Base-by-base conservation (phyloP, 805 yeast genomes). In the Kregervanrija pseudodelftensis region DNA sequence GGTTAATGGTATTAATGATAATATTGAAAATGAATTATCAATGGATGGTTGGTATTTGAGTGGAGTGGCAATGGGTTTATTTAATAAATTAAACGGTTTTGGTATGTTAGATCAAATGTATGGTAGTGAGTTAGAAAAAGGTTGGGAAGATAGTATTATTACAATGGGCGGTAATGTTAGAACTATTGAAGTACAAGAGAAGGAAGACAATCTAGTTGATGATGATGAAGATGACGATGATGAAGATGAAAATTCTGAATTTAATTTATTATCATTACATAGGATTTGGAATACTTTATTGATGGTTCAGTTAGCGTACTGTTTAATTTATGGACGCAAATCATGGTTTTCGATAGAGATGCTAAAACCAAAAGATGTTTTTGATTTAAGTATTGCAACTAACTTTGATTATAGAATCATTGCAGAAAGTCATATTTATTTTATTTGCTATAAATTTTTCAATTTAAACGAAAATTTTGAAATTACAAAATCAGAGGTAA, bases 401-500 rank as follows among this genome's bases (percentile, higher is more conserved):
- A 82, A 83, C 55, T 85, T 85, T 58, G 95, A 85, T 57, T 87
- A 85, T n/a, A 64, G 93, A 47, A 82, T 85, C 78, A 81, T 84
- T 8, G 81, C 88, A 36, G 95, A 85, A 60, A 77, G 83, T 41
- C 74, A 80, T 14, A 68, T 83, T 10, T 77, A 81, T 43, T 59
- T 76, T 13, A 69, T 78, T 11, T 68, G 80, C 0, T 82, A 82
- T 61, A 74, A 75, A 45, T 82, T 69, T 58, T 64, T 80, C 15
- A 82, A 80, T 46, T 58, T 61, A 11, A 49, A 49, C n/a, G 54
- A 49, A 16, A 41, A 40, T 12, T 37, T 48, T 9, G 50, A 47
- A 0, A 15, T 39, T 5, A 47, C 53, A 28, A 37, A 51, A 11
- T 8, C 65, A 4, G 85, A 79, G 45, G 60, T 82, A n/a, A 64